Evolutionary conservation across 2,329 filamentous ascomycete species (phyloP).

Genomic region (Aspergillus pseudoviridinutans): DNA sequence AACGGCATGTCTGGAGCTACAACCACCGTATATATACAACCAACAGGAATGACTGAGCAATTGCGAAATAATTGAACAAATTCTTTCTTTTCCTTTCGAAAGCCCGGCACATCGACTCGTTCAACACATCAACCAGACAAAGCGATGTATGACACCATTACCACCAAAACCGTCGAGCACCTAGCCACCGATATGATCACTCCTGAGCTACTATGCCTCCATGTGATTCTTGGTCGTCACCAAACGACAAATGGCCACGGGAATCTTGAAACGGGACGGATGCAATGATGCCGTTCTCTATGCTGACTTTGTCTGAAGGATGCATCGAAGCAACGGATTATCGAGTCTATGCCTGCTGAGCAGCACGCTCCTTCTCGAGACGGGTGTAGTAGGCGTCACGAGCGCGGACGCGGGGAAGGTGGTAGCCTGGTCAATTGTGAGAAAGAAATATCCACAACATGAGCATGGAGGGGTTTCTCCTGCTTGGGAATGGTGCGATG

Average conservation of each 20-base stretch:
- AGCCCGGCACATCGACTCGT: constrained; percentile 7
- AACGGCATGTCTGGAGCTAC: background rate
- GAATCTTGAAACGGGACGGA: background rate
- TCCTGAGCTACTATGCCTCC: background rate
- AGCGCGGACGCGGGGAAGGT: constrained; percentile 60
- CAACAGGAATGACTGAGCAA: constrained; percentile 13
- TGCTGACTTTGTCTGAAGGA: background rate
- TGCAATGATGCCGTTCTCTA: constrained; percentile 4
- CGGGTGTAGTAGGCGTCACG: constrained; percentile 62
- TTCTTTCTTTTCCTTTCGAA: background rate
- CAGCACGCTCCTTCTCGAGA: constrained; percentile 59
- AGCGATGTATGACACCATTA: background rate
- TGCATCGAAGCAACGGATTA: constrained; percentile 6
- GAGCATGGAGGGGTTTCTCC: background rate
- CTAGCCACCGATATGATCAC: background rate
- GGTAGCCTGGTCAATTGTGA: constrained; percentile 50
- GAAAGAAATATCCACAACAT: background rate
- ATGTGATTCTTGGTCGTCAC: background rate
- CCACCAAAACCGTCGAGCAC: background rate
- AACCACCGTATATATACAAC: constrained; percentile 30
- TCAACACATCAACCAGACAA: constrained; percentile 6
- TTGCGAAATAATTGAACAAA: constrained; percentile 17
- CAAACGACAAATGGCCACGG: background rate
- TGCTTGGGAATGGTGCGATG: constrained; percentile 2
- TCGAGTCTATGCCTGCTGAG: constrained; percentile 26